Evolutionary conservation across 1,284 basidiomycete genomes (phyloP).

Genomic region (Sporisorium reilianum): DNA sequence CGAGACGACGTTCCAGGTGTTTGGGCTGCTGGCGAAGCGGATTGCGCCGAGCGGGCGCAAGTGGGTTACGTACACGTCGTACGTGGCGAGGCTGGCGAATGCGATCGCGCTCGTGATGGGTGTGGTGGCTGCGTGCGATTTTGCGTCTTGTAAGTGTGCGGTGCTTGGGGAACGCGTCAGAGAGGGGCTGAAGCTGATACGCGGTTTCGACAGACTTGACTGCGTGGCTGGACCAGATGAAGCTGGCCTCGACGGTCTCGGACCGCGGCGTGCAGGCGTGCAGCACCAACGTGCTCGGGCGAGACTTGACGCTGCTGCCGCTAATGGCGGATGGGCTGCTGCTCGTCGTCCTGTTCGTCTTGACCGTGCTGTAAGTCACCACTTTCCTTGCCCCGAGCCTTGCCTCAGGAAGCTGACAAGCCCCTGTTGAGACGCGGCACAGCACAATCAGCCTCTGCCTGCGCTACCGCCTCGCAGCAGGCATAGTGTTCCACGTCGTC

Average conservation of each 20-base stretch:
- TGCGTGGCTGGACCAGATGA: conserved; percentile 17
- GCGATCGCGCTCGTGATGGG: conserved; percentile 32
- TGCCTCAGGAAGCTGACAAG: neutral
- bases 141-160: conserved; percentile 28
- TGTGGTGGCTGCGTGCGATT: conserved; percentile 26
- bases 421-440: neutral
- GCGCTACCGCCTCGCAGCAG: conserved; percentile 16
- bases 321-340: conserved; percentile 30
- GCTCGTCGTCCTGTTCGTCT: conserved; percentile 21
- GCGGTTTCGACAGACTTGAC: conserved; percentile 6
- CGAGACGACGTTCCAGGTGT: conserved; percentile 37
- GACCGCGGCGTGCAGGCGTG: conserved; percentile 3
- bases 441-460: conserved; percentile 23
- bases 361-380: conserved; percentile 26
- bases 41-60: conserved; percentile 5
- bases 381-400: too few relatives aligned
- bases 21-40: conserved; percentile 35
- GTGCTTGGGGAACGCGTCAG: too few relatives aligned
- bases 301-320: conserved; percentile 34
- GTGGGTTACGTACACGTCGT: conserved; percentile 22
- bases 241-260: conserved; percentile 3
- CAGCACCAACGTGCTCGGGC: conserved; percentile 22
- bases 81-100: conserved; percentile 22
- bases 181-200: conserved; percentile 1
- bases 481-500: conserved; percentile 24